These are phyloP conservation scores for Daldinia bambusicola DNA, from an alignment of 495 filamentous ascomycete species.

Conservation along the genomic window DNA sequence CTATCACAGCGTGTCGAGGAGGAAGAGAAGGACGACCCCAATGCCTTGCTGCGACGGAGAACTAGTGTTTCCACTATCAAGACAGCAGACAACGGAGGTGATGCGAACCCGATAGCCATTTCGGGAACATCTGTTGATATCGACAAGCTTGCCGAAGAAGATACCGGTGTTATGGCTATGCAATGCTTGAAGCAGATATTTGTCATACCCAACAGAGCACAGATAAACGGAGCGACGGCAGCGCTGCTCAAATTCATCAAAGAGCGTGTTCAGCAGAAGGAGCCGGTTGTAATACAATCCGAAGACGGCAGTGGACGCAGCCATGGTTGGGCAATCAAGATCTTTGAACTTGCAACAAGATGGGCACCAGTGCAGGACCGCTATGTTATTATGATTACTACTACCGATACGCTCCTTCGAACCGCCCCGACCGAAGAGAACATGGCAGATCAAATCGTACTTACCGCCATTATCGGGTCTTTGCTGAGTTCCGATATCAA, in stretches of 20 bases:
- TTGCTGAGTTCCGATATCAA: constrained; percentile 89
- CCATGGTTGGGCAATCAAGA: constrained; percentile 78
- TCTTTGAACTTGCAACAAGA: constrained; percentile 78
- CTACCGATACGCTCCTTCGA: constrained; percentile 76
- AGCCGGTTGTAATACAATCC: constrained; percentile 53
- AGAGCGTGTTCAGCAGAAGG: constrained; percentile 63
- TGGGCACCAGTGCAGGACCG: constrained; percentile 94
- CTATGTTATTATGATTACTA: constrained; percentile 82
- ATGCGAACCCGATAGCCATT: constrained; percentile 74
- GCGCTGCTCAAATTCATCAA: constrained; percentile 77
- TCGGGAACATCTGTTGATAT: constrained; percentile 81
- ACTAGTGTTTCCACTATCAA: constrained; percentile 82
- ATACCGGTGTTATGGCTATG: constrained; percentile 83
- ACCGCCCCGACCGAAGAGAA: constrained; percentile 72
- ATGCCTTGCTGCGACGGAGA: constrained; percentile 67
- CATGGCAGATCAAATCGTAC: constrained; percentile 73
- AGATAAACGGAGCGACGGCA: constrained; percentile 77
- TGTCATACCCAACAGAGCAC: constrained; percentile 74
- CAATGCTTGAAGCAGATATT: constrained; percentile 85
- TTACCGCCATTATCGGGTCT: constrained; percentile 78
- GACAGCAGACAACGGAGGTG: constrained; percentile 71
- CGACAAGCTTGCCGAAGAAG: constrained; percentile 85
- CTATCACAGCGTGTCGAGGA: constrained; percentile 69
- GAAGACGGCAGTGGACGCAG: constrained; percentile 48
- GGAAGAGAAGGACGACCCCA: constrained; percentile 72